Evolutionary conservation across 805 yeast species (phyloP), one percentile per base, ranked within the genome.

Genomic region (Metschnikowia colocasiae): DNA sequence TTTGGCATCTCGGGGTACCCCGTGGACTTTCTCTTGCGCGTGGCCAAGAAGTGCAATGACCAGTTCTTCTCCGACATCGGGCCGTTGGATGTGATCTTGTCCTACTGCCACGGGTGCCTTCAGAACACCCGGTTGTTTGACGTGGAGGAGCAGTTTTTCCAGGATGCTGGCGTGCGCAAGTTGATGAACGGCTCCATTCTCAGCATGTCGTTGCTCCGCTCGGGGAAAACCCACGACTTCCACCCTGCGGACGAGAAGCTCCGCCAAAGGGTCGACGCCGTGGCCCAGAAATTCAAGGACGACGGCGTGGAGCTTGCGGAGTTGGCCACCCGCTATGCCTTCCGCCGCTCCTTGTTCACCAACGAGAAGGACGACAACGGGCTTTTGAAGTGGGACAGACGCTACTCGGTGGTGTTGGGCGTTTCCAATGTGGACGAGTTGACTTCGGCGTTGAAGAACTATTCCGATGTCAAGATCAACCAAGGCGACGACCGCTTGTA

Each of bases 1-100:
- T 75, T 91, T 51, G 97, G 98, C 8, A 67, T 89, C 31, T 82
- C 94, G 13, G 97, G 97, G 0, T 90, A 88, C 59, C 97, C 97
- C 0, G 82, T 92, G 20, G 81, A 80, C 16, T 82, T 79, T 50
- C 67, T 91, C 40, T 76, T 77, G 49, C 54, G 75, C 23, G 70
- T 87, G 13, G 81, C 88, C 1, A 46, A 59, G 18, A 49, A 56
- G 43, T 41, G 54, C 39, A 49, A 45, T 32, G 68, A 74, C 35
- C 64, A 60, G 1, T 47, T 61, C 3, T 65, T 60, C 15, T 57
- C 67, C 0, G 71, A 68, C 2, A 78, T 83, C 43, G 86, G 88
- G 0, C 72, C 82, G 1, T 65, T 91, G 46, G 97, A 91, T 61
- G 80, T 83, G 1, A 76, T 89, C 1, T 68, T 92, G 54, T 83